Percentiles rank a stretch among this genome's conserved stretches.
These are phyloP conservation scores for Gypsophila paniculata DNA, from an alignment of 179 eudicot genomes.

Conservation along the genomic window DNA sequence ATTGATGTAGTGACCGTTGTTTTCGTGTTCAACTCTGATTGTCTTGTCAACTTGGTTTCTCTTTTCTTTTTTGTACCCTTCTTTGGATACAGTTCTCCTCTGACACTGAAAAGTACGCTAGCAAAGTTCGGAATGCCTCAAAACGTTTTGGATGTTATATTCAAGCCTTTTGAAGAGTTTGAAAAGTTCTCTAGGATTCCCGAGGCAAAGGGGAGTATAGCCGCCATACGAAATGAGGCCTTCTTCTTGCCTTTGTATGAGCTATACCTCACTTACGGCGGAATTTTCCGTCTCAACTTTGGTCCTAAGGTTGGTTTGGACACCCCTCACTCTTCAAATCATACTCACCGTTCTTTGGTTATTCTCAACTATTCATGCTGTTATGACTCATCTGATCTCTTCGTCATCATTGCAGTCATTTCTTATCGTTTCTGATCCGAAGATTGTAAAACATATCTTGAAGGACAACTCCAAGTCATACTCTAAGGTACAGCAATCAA, in stretches of 20 bases:
- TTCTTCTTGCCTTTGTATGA: slow-evolving; percentile 90
- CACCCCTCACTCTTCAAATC: not conserved
- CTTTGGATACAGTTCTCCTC: slow-evolving; percentile 45
- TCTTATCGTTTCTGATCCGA: slow-evolving; percentile 92
- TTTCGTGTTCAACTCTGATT: not conserved
- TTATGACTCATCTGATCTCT: not conserved
- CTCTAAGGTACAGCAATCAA: slow-evolving; percentile 61
- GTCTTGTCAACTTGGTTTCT: slow-evolving; percentile 12
- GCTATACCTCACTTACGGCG: slow-evolving; percentile 94
- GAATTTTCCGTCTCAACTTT: slow-evolving; percentile 81
- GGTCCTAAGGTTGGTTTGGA: slow-evolving; percentile 84
- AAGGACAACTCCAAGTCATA: slow-evolving; percentile 82
- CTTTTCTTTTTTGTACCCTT: slow-evolving; percentile 14
- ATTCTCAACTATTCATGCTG: not conserved
- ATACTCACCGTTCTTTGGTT: not conserved
- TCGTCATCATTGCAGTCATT: slow-evolving; percentile 66
- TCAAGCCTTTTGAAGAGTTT: slow-evolving; percentile 42
- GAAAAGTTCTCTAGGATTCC: slow-evolving; percentile 63
- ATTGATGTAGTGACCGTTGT: not conserved
- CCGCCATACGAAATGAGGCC: slow-evolving; percentile 67
- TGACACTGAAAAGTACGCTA: slow-evolving; percentile 42
- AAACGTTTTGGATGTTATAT: slow-evolving; percentile 45
- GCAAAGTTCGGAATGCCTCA: slow-evolving; percentile 64
- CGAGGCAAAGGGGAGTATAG: slow-evolving; percentile 73
- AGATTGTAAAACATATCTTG: slow-evolving; percentile 77